Percentiles rank a stretch among this genome's conserved stretches.
Conservation (phyloP, 805 yeast genomes). For the Spathaspora passalidarum region DNA sequence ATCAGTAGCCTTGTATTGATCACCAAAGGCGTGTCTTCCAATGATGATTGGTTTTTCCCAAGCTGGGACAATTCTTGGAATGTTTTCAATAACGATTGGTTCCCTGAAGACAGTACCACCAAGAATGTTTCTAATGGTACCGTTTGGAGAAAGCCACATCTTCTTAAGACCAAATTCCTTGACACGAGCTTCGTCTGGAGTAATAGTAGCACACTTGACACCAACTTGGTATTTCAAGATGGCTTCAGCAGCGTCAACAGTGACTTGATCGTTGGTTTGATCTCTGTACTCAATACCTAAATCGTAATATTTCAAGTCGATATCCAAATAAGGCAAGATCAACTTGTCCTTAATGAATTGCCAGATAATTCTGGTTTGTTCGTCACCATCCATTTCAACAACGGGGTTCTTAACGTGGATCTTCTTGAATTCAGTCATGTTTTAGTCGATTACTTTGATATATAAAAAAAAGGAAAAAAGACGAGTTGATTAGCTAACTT, state of each 20-base stretch:
- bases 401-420: slow-evolving; percentile 83
- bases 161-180: slow-evolving; percentile 85
- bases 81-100: slow-evolving; percentile 85
- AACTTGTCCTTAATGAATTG: slow-evolving; percentile 80
- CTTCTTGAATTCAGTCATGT: slow-evolving; percentile 31
- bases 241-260: slow-evolving; percentile 87
- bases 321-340: slow-evolving; percentile 78
- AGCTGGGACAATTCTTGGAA: slow-evolving; percentile 84
- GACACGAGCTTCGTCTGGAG: slow-evolving; percentile 97
- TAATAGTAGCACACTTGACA: slow-evolving; percentile 95
- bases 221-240: slow-evolving; percentile 88
- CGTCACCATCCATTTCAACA: slow-evolving; percentile 98
- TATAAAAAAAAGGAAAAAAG: not conserved
- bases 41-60: slow-evolving; percentile 96
- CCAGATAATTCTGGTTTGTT: slow-evolving; percentile 97
- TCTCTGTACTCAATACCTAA: slow-evolving; percentile 85
- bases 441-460: not conserved
- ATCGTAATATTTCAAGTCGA: slow-evolving; percentile 90
- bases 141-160: slow-evolving; percentile 98
- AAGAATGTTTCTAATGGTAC: slow-evolving; percentile 90
- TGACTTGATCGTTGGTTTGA: slow-evolving; percentile 82
- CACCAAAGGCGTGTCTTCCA: slow-evolving; percentile 97
- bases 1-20: slow-evolving; percentile 94
- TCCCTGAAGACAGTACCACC: slow-evolving; percentile 98
- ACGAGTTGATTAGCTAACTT: no score